Percentiles rank a stretch among this genome's conserved stretches.
phyloP scores from a whole-genome alignment of 2,329 filamentous ascomycete species.

The Chaetomium sp. region DNA sequence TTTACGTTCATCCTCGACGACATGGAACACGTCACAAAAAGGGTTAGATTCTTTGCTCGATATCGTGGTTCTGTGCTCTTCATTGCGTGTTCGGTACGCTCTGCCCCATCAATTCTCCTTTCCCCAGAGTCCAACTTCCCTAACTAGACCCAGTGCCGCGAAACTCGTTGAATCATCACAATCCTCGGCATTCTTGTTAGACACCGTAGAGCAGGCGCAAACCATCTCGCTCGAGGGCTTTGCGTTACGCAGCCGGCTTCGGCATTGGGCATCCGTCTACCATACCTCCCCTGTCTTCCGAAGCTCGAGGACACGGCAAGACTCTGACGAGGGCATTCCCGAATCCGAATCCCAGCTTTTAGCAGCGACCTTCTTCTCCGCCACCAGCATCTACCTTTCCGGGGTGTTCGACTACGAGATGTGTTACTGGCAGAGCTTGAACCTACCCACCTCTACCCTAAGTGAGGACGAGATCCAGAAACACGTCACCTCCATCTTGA shows the following conservation, averaged over 20 bases:
- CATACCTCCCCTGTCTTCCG: background rate
- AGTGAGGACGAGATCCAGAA: background rate
- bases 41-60: background rate
- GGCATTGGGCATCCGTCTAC: background rate
- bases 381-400: conserved; percentile 8
- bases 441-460: background rate
- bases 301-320: background rate
- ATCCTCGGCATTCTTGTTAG: background rate
- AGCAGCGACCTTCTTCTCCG: background rate
- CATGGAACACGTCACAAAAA: background rate
- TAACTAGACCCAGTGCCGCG: background rate
- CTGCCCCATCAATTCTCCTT: background rate
- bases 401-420: conserved; percentile 10
- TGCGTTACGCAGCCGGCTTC: background rate
- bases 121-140: background rate
- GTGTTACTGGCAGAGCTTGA: background rate
- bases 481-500: background rate
- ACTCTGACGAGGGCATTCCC: background rate
- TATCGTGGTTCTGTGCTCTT: conserved; percentile 7
- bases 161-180: background rate
- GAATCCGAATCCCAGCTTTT: background rate
- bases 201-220: background rate
- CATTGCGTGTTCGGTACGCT: conserved; percentile 6
- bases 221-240: background rate
- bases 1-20: background rate